These are phyloP conservation scores for Anthracocystis walkeri DNA, from an alignment of 1,284 basidiomycete species.

Conservation along the genomic window DNA sequence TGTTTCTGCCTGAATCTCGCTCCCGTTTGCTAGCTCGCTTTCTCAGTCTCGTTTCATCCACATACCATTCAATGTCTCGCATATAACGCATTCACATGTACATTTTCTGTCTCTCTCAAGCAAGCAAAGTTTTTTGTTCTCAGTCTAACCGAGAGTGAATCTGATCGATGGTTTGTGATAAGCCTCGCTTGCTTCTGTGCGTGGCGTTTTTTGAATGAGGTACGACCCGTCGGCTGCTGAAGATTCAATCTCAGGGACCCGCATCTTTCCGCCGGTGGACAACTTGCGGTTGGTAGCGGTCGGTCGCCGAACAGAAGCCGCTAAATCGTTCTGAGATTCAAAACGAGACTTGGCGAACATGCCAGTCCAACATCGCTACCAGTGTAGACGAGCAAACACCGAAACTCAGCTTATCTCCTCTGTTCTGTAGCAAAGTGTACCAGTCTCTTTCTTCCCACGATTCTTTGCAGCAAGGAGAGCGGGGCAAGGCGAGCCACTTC, in stretches of 20 bases:
- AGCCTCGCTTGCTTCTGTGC: not conserved
- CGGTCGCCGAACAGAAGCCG: not conserved
- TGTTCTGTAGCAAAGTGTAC: too few species aligned
- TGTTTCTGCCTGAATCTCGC: constrained; percentile 21
- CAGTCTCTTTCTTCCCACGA: too few species aligned
- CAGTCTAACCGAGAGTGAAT: not conserved
- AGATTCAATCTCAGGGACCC: not conserved
- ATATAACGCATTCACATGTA: not conserved
- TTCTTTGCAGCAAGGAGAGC: too few species aligned
- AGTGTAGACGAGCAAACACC: too few species aligned
- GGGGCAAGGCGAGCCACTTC: not conserved
- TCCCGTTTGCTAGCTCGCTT: not conserved
- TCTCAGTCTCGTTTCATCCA: not conserved
- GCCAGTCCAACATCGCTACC: too few species aligned
- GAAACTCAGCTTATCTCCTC: too few species aligned
- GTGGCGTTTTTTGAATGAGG: not conserved
- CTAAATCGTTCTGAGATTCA: constrained; percentile 1
- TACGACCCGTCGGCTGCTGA: not conserved
- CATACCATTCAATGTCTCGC: constrained; percentile 7
- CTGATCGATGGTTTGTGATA: not conserved
- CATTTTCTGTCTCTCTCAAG: not conserved
- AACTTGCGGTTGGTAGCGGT: too few species aligned
- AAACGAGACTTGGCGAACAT: not conserved
- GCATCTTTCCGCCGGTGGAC: not conserved
- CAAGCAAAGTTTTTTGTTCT: not conserved